phyloP scores from a whole-genome alignment of 164 flowering plant genomes.

The Nymphaea thermarum region DNA sequence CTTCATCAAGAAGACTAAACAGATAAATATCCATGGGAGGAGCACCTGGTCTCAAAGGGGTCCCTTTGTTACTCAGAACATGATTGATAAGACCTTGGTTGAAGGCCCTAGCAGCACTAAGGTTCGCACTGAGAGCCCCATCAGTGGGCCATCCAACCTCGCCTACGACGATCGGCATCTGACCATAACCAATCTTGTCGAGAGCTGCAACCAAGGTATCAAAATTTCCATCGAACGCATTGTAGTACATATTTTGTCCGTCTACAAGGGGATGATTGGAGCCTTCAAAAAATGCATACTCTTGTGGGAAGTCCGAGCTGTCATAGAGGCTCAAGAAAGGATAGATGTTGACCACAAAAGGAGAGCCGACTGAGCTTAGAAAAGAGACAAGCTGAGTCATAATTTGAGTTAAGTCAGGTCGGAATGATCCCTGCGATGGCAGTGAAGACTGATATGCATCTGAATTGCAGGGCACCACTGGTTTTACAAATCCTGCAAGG shows the following conservation, averaged over 20 bases:
- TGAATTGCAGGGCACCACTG: conserved; percentile 92
- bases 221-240: conserved; percentile 82
- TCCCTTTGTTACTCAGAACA: conserved; percentile 59
- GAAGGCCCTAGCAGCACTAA: conserved; percentile 69
- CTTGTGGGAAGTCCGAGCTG: conserved; percentile 78
- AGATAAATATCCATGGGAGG: conserved; percentile 81
- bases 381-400: conserved; percentile 72
- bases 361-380: conserved; percentile 78
- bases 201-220: conserved; percentile 90
- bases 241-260: conserved; percentile 60
- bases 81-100: conserved; percentile 72
- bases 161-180: conserved; percentile 74
- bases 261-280: conserved; percentile 63
- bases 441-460: conserved; percentile 80
- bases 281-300: conserved; percentile 87
- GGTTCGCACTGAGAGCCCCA: conserved; percentile 68
- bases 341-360: conserved; percentile 86
- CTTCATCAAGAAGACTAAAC: conserved; percentile 83
- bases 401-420: conserved; percentile 62
- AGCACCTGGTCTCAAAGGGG: conserved; percentile 70
- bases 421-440: conserved; percentile 85
- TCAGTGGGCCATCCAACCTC: conserved; percentile 97
- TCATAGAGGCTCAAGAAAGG: conserved; percentile 84
- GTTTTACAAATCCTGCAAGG: conserved; percentile 55
- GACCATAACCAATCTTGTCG: conserved; percentile 56